phyloP scores from a whole-genome alignment of 108 stramenopile genomes.

The Skeletonema menzelii region DNA sequence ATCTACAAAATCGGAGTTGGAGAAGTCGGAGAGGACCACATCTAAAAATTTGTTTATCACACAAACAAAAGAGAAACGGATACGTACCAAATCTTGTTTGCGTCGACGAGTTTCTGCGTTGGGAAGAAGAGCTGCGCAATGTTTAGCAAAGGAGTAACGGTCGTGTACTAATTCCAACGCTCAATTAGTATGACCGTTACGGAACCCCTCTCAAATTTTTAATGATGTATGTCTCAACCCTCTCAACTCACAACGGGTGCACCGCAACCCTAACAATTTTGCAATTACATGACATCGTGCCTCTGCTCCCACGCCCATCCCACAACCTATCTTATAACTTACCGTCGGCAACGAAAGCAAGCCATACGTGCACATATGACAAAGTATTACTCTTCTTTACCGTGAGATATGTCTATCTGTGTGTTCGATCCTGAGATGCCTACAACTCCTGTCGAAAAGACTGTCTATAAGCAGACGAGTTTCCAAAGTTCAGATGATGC shows the following conservation, averaged over 20 bases:
- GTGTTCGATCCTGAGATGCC: background rate
- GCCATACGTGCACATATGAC: background rate
- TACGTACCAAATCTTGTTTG: too few relatives aligned
- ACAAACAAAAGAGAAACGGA: too few relatives aligned
- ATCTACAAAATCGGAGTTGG: background rate
- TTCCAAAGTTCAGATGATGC: background rate
- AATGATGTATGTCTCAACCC: background rate
- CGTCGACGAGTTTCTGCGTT: background rate
- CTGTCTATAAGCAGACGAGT: background rate
- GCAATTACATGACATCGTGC: background rate
- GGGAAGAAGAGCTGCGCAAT: background rate
- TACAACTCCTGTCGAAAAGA: constrained; percentile 3
- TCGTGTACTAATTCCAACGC: constrained; percentile 1
- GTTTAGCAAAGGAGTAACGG: background rate
- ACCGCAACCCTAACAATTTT: background rate
- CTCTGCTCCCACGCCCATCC: background rate
- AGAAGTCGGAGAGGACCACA: too few relatives aligned
- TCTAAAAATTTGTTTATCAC: too few relatives aligned
- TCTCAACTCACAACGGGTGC: background rate
- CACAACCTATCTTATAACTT: too few relatives aligned
- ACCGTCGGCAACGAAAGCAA: too few relatives aligned
- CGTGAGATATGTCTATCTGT: background rate
- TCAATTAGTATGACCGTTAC: background rate
- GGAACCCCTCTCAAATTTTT: too few relatives aligned
- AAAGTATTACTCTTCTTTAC: background rate